Percentiles rank a stretch among this genome's conserved stretches.
Evolutionary conservation across 208 protist genomes (phyloP).

Genomic region (Endotrypanum monterogeii): DNA sequence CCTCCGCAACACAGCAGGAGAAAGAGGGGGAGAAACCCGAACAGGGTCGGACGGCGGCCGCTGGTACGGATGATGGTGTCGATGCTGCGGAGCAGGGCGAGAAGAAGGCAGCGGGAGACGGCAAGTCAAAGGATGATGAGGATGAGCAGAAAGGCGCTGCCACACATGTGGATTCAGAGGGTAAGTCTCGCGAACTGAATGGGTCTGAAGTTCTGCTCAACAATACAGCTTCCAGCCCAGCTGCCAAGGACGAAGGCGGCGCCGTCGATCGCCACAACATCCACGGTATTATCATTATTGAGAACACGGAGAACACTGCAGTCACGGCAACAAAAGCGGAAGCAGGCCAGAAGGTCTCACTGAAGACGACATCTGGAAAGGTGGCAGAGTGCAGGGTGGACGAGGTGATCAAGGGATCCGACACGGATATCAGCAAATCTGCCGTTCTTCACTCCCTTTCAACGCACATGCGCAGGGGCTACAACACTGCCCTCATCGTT

Average conservation of each 20-base stretch:
- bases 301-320: conserved; percentile 22
- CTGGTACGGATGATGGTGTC: not conserved
- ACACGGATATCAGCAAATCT: conserved; percentile 14
- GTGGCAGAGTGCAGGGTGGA: conserved; percentile 18
- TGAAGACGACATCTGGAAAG: conserved; percentile 27
- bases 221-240: not conserved
- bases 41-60: not conserved
- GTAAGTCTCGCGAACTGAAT: not conserved
- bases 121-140: conserved; percentile 1
- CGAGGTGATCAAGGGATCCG: conserved; percentile 19
- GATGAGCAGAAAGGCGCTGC: conserved; percentile 7
- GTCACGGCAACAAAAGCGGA: conserved; percentile 26
- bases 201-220: not conserved
- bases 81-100: not conserved
- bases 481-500: conserved; percentile 27
- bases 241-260: not conserved
- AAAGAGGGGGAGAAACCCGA: conserved; percentile 1
- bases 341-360: conserved; percentile 25
- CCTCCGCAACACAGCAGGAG: conserved; percentile 11
- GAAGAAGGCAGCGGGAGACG: not conserved
- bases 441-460: conserved; percentile 19
- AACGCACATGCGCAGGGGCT: conserved; percentile 31
- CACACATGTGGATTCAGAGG: conserved; percentile 2
- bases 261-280: conserved; percentile 20
- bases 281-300: conserved; percentile 32